A percentile compares a stretch with the other conserved stretches of the same genome.
Evolutionary conservation across 139 green algal species (phyloP).

Genomic region (Nannochloris sp.): DNA sequence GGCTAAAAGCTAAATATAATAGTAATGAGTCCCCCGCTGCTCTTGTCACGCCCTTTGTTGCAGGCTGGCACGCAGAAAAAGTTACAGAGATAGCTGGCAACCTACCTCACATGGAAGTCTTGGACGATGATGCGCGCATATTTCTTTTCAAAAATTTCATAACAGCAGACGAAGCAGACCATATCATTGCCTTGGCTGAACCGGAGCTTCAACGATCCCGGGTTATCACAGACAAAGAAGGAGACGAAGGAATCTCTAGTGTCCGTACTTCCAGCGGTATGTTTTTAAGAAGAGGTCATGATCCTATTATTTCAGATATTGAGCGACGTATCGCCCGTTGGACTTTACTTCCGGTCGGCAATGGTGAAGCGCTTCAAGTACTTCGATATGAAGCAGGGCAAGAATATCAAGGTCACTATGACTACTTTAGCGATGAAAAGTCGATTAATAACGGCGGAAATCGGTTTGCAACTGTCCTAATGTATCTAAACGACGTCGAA

Average conservation of each 20-base stretch:
- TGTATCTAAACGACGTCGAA: constrained; percentile 68
- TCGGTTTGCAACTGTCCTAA: constrained; percentile 66
- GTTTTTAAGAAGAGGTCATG: constrained; percentile 4
- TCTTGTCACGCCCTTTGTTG: too few relatives aligned
- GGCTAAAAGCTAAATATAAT: too few relatives aligned
- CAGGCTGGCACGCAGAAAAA: too few relatives aligned
- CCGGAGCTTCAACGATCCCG: constrained; percentile 15
- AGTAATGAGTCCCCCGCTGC: too few relatives aligned
- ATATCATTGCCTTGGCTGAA: constrained; percentile 22
- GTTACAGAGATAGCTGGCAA: too few relatives aligned
- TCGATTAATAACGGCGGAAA: constrained; percentile 56
- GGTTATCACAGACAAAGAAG: constrained; percentile 34
- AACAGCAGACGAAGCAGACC: constrained; percentile 15
- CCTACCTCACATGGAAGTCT: constrained; percentile 5
- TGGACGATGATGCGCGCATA: constrained; percentile 22
- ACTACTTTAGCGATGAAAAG: constrained; percentile 59
- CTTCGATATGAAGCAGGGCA: constrained; percentile 30
- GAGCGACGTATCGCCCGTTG: constrained; percentile 39
- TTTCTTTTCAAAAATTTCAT: constrained; percentile 34
- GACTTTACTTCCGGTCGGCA: constrained; percentile 31
- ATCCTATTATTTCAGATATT: constrained; percentile 20
- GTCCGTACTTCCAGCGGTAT: constrained; percentile 25
- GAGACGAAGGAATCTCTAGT: constrained; percentile 16
- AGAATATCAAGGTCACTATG: constrained; percentile 35
- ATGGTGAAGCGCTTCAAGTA: constrained; percentile 45